Conservation (phyloP, 495 filamentous ascomycete genomes). For the Entonaema liquescens region DNA sequence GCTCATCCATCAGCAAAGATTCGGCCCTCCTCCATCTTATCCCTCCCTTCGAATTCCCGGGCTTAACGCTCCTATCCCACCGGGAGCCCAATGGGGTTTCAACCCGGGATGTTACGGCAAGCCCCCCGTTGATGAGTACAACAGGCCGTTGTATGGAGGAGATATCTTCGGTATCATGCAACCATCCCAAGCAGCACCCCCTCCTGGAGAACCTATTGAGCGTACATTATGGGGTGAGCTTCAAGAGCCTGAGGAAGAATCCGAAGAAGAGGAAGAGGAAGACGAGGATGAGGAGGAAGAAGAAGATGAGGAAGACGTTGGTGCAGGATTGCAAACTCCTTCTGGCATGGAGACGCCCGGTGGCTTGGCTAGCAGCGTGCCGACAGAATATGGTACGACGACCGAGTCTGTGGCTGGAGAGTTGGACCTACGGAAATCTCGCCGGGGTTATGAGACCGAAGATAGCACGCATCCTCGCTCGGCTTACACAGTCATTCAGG, state of each 20-base stretch:
- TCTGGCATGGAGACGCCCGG: slow-evolving; percentile 83
- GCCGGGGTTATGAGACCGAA: slow-evolving; percentile 87
- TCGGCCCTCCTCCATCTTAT: slow-evolving; percentile 92
- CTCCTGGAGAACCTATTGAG: slow-evolving; percentile 84
- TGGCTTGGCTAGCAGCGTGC: slow-evolving; percentile 80
- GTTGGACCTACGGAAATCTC: slow-evolving; percentile 89
- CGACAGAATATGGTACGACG: slow-evolving; percentile 75
- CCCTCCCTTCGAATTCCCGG: slow-evolving; percentile 92
- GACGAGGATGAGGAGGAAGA: slow-evolving; percentile 74
- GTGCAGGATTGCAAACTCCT: slow-evolving; percentile 74
- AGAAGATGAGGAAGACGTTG: slow-evolving; percentile 75
- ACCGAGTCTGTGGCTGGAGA: slow-evolving; percentile 80
- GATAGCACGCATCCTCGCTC: slow-evolving; percentile 75
- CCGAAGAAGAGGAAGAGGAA: slow-evolving; percentile 78
- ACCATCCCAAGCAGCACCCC: slow-evolving; percentile 60
- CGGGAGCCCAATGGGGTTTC: slow-evolving; percentile 96
- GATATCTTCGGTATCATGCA: slow-evolving; percentile 91
- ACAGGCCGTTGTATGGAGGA: slow-evolving; percentile 87
- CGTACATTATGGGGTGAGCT: slow-evolving; percentile 92
- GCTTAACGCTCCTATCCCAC: slow-evolving; percentile 91
- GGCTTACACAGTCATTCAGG: slow-evolving; percentile 90
- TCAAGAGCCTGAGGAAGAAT: slow-evolving; percentile 82
- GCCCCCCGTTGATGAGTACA: slow-evolving; percentile 91
- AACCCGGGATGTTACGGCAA: slow-evolving; percentile 96
- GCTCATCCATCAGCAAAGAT: slow-evolving; percentile 95